Evolutionary conservation across 192 early-diverging fungal genomes (phyloP), one percentile per base, ranked within the genome.

Genomic region (Coemansia sp.): DNA sequence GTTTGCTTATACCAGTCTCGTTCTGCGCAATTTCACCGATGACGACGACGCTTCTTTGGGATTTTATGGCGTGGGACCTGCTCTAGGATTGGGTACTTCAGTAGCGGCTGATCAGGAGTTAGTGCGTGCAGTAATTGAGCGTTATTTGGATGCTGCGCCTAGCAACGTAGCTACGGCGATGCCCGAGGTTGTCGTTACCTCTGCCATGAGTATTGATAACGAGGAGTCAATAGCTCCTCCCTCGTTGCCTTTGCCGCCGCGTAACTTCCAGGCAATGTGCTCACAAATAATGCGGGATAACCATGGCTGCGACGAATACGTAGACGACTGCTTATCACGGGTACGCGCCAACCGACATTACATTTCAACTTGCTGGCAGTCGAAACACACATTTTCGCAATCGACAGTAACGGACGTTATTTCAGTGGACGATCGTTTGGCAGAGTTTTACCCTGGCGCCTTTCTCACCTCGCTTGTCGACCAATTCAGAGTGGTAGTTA

Each of bases 1-100:
- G 66, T 88, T 89, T 82, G 87, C 85, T 2, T 78, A 82, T 58
- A 85, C 81, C 33, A 88, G 85, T 49, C 72, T 89, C 20, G 80
- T 87, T 9, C 79, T 89, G 27, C 77, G 87, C 58, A 89, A 89
- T 69, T 88, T 85, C 55, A 12, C 5, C 13, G 78, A 74, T 3
- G 62, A 20, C 5, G 53, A 44, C 22, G 36, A 38, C 36, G 10
- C 36, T 38, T 7, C 36, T 38, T 7, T 10, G 36, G 36, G 36
- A 1, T 38, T 38, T 8, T 38, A 38, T 38, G 36, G 8, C 36
- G 18, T 24, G 8, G 52, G 34, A 12, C 80, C 72, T 16, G 77
- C 77, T 5, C 70, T 84, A 3, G 81, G 81, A 0, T 70, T 50
- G 16, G 81, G 77, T 33, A 53, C 24, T 12, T 84, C 77, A 11